Conservation (phyloP, 805 yeast species). For the Spathaspora sp. region DNA sequence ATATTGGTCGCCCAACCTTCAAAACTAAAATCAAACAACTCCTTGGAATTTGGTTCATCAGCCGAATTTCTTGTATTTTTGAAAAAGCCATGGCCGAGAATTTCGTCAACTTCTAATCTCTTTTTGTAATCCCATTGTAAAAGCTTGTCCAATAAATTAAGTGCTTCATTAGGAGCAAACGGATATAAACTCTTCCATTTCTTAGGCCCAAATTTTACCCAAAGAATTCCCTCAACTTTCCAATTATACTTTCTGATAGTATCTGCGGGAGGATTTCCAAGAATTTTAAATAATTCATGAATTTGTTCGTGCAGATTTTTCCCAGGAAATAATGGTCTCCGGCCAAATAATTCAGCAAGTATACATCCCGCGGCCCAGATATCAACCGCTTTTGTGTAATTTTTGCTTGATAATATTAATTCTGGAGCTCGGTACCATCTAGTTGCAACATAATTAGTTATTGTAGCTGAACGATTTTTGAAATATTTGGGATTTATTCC, state of each 20-base stretch:
- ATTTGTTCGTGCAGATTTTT: constrained; percentile 69
- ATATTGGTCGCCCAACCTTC: constrained; percentile 35
- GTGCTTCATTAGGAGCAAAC: constrained; percentile 50
- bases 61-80: constrained; percentile 46
- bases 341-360: constrained; percentile 75
- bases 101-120: constrained; percentile 54
- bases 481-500: constrained; percentile 46
- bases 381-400: constrained; percentile 69
- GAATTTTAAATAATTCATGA: constrained; percentile 57
- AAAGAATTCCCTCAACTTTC: constrained; percentile 25
- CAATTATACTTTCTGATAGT: constrained; percentile 31
- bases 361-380: constrained; percentile 96
- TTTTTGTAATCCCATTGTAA: constrained; percentile 61
- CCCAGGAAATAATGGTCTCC: constrained; percentile 80
- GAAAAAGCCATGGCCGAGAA: constrained; percentile 58
- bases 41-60: constrained; percentile 53
- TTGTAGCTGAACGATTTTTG: constrained; percentile 38
- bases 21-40: constrained; percentile 62
- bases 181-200: constrained; percentile 60
- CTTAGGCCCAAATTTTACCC: constrained; percentile 35
- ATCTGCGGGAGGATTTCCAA: constrained; percentile 66
- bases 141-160: constrained; percentile 46
- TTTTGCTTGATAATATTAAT: constrained; percentile 56
- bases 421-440: constrained; percentile 97
- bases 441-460: constrained; percentile 88